Evolutionary conservation across 2,329 filamentous ascomycete genomes (phyloP), one percentile per base, ranked within the genome.

Genomic region (Lecanoromycetidae sp.): DNA sequence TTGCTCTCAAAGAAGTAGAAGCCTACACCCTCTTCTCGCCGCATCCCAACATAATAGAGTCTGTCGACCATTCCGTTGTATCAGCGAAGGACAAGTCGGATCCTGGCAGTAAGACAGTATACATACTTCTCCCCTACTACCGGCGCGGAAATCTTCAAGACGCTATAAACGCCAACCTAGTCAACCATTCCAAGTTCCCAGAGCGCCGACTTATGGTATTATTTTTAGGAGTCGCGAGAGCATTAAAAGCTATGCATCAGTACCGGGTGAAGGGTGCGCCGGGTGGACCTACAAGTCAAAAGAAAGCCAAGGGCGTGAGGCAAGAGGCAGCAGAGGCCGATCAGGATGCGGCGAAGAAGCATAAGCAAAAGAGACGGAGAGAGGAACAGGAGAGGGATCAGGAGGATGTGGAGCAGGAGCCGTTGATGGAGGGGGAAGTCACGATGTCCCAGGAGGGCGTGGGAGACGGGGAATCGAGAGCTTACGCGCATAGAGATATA

Each of bases 111-210:
- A 96, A 96, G 71, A 96, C 90, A 0, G 91, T 96, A 44, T 98
- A 98, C 65, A 91, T 98, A 52, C 72, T 98, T 35, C 74, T 98
- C 17, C 91, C 91, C 10, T 98, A 96, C 70, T 98, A 95, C 69
- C 75, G 87, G 58, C 76, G 90, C 55, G 91, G 91, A 12, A 98
- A 98, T 64, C 74, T 98, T 30, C 91, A 98, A 68, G 91, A 98
- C 67, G 83, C 93, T 61, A 96, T 98, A 71, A 98, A 98, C 65
- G 90, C 91, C 54, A 98, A 98, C 66, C 71, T 96, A 46, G 90
- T 98, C 65, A 96, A 96, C 65, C 87, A 94, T 63, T 85, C 84
- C 30, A 76, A 75, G 43, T 96, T 98, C 59, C 87, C 90, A 1
- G 90, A 96, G 69, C 77, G 80, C 61, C 75, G 82, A 57, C 71